phyloP scores from a whole-genome alignment of 2,329 filamentous ascomycete species.

The Fusarium tricinctum region DNA sequence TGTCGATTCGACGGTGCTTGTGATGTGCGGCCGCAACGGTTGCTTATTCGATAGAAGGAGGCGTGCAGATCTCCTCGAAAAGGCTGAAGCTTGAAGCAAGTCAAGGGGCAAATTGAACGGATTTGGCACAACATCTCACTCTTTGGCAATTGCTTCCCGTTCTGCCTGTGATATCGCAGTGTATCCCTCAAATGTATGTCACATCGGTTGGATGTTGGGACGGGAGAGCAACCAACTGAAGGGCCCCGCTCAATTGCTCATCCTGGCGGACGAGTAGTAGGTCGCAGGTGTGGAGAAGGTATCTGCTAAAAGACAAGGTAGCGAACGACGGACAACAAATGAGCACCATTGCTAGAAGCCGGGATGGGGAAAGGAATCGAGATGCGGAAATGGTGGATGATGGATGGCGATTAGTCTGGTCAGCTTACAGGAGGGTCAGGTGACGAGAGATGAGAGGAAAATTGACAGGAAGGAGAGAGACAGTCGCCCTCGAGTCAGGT shows the following conservation, averaged over 20 bases:
- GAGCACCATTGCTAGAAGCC: slow-evolving; percentile 8
- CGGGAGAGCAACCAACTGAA: slow-evolving; percentile 35
- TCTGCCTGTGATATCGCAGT: not conserved
- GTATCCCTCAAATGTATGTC: slow-evolving; percentile 19
- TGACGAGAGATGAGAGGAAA: slow-evolving; percentile 5
- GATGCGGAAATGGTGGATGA: slow-evolving; percentile 20
- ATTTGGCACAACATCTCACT: slow-evolving; percentile 13
- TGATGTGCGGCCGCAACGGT: slow-evolving; percentile 17
- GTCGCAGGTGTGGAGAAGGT: slow-evolving; percentile 16
- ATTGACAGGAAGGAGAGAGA: not conserved
- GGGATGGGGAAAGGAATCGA: slow-evolving; percentile 22
- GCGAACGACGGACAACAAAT: slow-evolving; percentile 19
- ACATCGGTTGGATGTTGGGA: slow-evolving; percentile 27
- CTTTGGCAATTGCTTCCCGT: slow-evolving; percentile 6
- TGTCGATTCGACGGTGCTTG: slow-evolving; percentile 5
- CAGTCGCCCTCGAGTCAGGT: not conserved
- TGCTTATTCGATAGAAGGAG: slow-evolving; percentile 20
- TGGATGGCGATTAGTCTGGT: slow-evolving; percentile 16
- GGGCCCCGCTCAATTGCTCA: slow-evolving; percentile 16
- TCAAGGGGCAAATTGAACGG: slow-evolving; percentile 6
- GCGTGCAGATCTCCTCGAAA: slow-evolving; percentile 16
- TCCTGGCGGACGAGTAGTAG: slow-evolving; percentile 2
- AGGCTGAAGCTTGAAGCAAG: slow-evolving; percentile 21
- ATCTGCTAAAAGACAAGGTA: slow-evolving; percentile 16
- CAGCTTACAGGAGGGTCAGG: slow-evolving; percentile 12